Evolutionary conservation across 2,329 filamentous ascomycete genomes (phyloP), one percentile per base, ranked within the genome.

Genomic region (Colletotrichum acutatum): DNA sequence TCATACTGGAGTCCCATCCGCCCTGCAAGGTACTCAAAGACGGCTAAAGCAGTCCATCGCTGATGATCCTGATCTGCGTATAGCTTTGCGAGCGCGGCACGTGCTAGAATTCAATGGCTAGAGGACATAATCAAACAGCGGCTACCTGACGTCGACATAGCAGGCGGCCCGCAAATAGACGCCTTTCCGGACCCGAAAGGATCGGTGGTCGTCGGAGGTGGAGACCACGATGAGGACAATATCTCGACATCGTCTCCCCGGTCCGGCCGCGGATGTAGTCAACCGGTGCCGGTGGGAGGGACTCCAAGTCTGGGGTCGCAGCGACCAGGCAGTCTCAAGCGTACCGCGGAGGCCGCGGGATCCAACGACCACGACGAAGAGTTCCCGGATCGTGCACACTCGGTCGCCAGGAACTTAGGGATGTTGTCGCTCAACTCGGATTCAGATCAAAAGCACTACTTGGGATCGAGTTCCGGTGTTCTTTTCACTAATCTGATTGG

Each of bases 311-410:
- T 63, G 16, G 65, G 65, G 16, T 19, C 49, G n/a, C 57, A 71
- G 6, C 57, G 49, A 14, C 26, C 24, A 12, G 37, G 37, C 37
- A 16, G 28, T 30, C 37, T 68, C 14, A 72, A 72, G 30, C 52
- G 69, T 16, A 5, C 69, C 42, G 65, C 65, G 37, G 69, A 72
- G 24, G 52, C 65, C 42, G 65, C 37, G 58, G 65, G 53, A 1
- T 53, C 84, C 9, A 86, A 86, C 76, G 88, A 88, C 74, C 84
- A 87, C 9, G 82, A 82, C 6, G 86, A 88, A 68, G 80, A 84
- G 57, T 89, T 87, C 74, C 77, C 86, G 7, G 84, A 87, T 59
- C 87, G 94, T n/a, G 83, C 77, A 0, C 76, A 77, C 62, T 75
- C 81, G 0, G 79, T 83, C 19, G 80, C 82, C 0, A 76, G 81